Percentiles rank a stretch among this genome's conserved stretches.
Evolutionary conservation across 441 rosid genomes (phyloP).

Genomic region (Viola pubescens): DNA sequence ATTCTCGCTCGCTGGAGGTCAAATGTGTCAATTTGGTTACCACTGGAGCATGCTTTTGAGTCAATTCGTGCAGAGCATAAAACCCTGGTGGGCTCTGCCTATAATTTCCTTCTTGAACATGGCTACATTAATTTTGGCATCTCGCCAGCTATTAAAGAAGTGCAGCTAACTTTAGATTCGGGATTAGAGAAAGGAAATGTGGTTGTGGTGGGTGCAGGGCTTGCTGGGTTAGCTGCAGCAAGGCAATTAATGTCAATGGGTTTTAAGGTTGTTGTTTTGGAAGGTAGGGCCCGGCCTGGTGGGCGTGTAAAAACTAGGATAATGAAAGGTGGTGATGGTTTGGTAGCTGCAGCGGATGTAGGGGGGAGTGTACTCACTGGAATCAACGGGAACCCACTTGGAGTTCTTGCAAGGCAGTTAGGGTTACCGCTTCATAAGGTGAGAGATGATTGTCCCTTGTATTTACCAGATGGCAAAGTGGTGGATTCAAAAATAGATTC

Average conservation of each 20-base stretch:
- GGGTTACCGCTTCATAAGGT: slow-evolving; percentile 90
- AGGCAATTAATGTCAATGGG: slow-evolving; percentile 73
- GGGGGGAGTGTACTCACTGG: slow-evolving; percentile 92
- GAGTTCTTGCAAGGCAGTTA: slow-evolving; percentile 82
- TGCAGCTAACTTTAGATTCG: slow-evolving; percentile 41
- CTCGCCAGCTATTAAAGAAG: slow-evolving; percentile 59
- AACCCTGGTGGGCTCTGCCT: slow-evolving; percentile 55
- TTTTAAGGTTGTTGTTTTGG: slow-evolving; percentile 76
- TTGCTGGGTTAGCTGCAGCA: slow-evolving; percentile 77
- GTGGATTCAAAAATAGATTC: slow-evolving; percentile 73
- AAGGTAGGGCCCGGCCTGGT: slow-evolving; percentile 72
- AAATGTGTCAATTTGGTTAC: slow-evolving; percentile 67
- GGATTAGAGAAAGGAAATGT: slow-evolving; percentile 54
- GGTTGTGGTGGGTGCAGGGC: slow-evolving; percentile 73
- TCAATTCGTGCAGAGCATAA: slow-evolving; percentile 64
- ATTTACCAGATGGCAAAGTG: slow-evolving; percentile 65
- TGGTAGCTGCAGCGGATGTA: slow-evolving; percentile 68
- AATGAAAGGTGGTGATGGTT: slow-evolving; percentile 57
- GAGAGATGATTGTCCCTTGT: slow-evolving; percentile 80
- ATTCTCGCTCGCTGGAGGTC: slow-evolving; percentile 78
- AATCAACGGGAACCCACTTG: slow-evolving; percentile 81
- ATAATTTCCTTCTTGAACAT: slow-evolving; percentile 58
- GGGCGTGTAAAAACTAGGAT: slow-evolving; percentile 78
- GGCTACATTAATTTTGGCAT: slow-evolving; percentile 85
- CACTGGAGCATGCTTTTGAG: slow-evolving; percentile 61